phyloP scores from a whole-genome alignment of 345 rosid species.

The Garcia nutans region DNA sequence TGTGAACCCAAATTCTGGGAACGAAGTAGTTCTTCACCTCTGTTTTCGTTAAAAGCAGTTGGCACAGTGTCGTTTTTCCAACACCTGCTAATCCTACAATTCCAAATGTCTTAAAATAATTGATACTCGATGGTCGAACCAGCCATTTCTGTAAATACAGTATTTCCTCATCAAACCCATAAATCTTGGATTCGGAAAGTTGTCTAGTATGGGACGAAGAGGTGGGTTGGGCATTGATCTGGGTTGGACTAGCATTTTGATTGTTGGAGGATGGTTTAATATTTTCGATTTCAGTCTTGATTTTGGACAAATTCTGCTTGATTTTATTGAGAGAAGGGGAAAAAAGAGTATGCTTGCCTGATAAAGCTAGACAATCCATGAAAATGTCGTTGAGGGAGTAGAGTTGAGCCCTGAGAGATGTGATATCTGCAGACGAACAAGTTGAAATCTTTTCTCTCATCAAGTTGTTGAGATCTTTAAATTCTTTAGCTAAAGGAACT shows the following conservation, averaged over 20 bases:
- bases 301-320: neutral
- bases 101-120: conserved; percentile 40
- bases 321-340: neutral
- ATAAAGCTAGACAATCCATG: neutral
- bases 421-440: neutral
- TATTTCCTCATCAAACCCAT: conserved; percentile 30
- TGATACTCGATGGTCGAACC: conserved; percentile 9
- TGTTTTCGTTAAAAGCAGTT: conserved; percentile 26
- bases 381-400: neutral
- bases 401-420: neutral
- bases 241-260: neutral
- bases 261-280: neutral
- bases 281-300: neutral
- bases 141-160: conserved; percentile 30
- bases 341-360: neutral
- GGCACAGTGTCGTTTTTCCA: conserved; percentile 57
- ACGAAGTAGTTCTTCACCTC: conserved; percentile 26
- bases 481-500: neutral
- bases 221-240: no score
- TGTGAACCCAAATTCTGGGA: conserved; percentile 49
- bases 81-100: conserved; percentile 41
- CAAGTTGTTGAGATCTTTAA: neutral
- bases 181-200: neutral
- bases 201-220: neutral
- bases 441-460: neutral